phyloP scores from a whole-genome alignment of 257 asterid genomes.

The Nemophila menziesii region DNA sequence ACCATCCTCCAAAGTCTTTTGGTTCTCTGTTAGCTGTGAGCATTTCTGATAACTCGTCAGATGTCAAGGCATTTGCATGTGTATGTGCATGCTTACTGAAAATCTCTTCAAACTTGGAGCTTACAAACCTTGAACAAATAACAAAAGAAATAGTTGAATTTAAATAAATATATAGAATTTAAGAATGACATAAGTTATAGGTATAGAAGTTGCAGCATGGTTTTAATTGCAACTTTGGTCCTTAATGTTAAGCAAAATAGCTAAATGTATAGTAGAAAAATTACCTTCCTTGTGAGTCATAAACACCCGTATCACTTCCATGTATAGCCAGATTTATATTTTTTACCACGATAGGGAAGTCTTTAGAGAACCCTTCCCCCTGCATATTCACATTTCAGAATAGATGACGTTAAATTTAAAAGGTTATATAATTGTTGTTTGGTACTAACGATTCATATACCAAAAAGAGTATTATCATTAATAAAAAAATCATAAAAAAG shows the following conservation, averaged over 20 bases:
- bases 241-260: not conserved
- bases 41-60: slow-evolving; percentile 40
- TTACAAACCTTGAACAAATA: slow-evolving; percentile 37
- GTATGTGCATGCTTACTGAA: slow-evolving; percentile 44
- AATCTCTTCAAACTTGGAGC: slow-evolving; percentile 56
- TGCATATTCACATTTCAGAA: slow-evolving; percentile 6
- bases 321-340: slow-evolving; percentile 57
- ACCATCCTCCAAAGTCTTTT: slow-evolving; percentile 74
- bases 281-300: slow-evolving; percentile 78
- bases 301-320: slow-evolving; percentile 66
- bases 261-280: no score
- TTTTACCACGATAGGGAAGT: slow-evolving; percentile 62
- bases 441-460: no score
- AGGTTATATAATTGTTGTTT: no score
- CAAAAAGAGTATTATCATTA: not conserved
- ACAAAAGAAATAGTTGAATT: not conserved
- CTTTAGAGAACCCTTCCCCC: slow-evolving; percentile 48
- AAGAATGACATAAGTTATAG: no score
- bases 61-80: slow-evolving; percentile 37
- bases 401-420: not conserved
- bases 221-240: not conserved
- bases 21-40: slow-evolving; percentile 54
- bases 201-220: not conserved
- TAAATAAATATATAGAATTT: not conserved
- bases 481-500: no score